Evolutionary conservation across 176 grass and related monocot genomes (phyloP).

Genomic region (Raddia guianensis): DNA sequence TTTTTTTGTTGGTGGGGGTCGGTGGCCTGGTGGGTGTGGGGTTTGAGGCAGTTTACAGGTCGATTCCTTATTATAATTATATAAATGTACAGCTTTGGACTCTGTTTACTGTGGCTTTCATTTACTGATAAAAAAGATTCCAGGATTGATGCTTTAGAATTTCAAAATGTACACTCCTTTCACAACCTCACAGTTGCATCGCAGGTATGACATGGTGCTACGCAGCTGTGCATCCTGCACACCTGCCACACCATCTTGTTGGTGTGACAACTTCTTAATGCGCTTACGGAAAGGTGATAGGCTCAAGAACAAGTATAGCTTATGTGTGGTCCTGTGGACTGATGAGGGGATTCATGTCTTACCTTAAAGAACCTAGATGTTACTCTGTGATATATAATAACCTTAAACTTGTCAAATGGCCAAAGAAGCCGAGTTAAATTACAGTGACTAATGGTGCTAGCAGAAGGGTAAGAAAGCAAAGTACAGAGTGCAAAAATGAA

Average conservation of each 20-base stretch:
- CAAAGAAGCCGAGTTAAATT: slow-evolving; percentile 17
- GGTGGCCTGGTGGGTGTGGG: too few species aligned
- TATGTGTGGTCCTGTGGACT: not conserved
- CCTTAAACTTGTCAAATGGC: not conserved
- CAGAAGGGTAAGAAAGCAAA: slow-evolving; percentile 3
- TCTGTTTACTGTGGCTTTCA: not conserved
- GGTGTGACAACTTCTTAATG: not conserved
- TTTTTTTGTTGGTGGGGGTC: too few species aligned
- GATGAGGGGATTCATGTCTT: slow-evolving; percentile 2
- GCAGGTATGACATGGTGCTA: not conserved
- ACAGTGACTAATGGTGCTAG: not conserved
- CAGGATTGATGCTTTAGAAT: not conserved
- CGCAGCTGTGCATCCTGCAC: not conserved
- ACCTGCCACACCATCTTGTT: not conserved
- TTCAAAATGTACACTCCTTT: not conserved
- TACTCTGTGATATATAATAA: not conserved
- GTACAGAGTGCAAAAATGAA: slow-evolving; percentile 7
- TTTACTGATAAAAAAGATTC: not conserved
- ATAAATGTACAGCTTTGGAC: not conserved
- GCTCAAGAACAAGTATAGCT: not conserved
- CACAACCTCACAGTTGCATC: not conserved
- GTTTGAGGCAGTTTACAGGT: too few species aligned
- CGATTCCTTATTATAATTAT: not conserved
- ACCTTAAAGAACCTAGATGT: not conserved
- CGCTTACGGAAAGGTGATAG: not conserved